phyloP scores from a whole-genome alignment of 805 yeast genomes.

The Schizosaccharomyces lindneri region DNA sequence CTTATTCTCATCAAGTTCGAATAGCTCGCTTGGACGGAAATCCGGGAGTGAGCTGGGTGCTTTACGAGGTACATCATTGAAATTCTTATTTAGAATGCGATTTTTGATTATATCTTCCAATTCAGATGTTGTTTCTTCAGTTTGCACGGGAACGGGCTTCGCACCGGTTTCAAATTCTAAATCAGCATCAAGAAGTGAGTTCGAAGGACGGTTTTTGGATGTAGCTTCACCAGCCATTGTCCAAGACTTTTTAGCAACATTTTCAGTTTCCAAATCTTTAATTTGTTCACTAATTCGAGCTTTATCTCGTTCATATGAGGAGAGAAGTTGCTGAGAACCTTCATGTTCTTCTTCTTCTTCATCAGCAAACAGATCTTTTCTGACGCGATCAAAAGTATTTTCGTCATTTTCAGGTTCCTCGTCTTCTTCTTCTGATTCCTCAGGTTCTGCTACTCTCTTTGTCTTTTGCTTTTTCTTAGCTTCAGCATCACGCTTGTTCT shows the following conservation, averaged over 20 bases:
- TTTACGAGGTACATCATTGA: slow-evolving; percentile 56
- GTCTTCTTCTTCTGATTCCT: slow-evolving; percentile 9
- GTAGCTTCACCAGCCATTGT: slow-evolving; percentile 79
- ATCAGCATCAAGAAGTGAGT: slow-evolving; percentile 58
- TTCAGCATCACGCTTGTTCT: slow-evolving; percentile 4
- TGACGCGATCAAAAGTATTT: slow-evolving; percentile 12
- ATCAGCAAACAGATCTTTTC: slow-evolving; percentile 19
- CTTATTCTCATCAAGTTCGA: slow-evolving; percentile 61
- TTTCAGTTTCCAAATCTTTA: slow-evolving; percentile 53
- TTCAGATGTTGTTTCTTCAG: slow-evolving; percentile 64
- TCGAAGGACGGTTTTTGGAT: slow-evolving; percentile 57
- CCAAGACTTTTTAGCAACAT: slow-evolving; percentile 82
- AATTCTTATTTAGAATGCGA: slow-evolving; percentile 33
- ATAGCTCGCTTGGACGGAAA: slow-evolving; percentile 26
- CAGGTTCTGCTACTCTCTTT: neutral
- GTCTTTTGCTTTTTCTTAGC: slow-evolving; percentile 6
- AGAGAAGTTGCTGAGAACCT: slow-evolving; percentile 20
- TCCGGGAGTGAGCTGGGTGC: slow-evolving; percentile 27
- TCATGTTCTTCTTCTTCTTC: slow-evolving; percentile 34
- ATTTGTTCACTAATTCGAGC: slow-evolving; percentile 52
- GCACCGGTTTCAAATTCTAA: slow-evolving; percentile 80
- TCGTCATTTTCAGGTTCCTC: slow-evolving; percentile 11
- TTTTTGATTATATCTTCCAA: slow-evolving; percentile 72
- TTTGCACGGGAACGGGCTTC: slow-evolving; percentile 87
- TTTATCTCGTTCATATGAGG: slow-evolving; percentile 44